Base-by-base conservation (phyloP, 164 flowering plant genomes). In the Aristolochia contorta region DNA sequence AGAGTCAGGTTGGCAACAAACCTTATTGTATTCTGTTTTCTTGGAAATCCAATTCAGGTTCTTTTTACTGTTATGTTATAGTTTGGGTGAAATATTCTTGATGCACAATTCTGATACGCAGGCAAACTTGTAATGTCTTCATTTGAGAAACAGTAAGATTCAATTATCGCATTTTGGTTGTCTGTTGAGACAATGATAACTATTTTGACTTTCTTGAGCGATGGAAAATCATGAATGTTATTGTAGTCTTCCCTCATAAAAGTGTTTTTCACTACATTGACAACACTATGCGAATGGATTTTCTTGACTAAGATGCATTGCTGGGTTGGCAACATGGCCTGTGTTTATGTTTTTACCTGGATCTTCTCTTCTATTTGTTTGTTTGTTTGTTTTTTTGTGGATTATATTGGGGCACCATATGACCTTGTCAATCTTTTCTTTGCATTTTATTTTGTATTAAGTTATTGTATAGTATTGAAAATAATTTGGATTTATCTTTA, bases 1-100 rank as follows among this genome's bases (percentile, higher is more conserved):
- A 78, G 97, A 81, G 95, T 94, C 77, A 91, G 97, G 97, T 91
- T 54, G 49, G 79, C 74, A 27, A 33, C 19, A 32, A 22, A 24
- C 16, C 46, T 32, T 2, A 2, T 16, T 21, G 47, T 21, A 37
- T 20, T 58, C 33, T 16, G 1, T 47, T 47, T 58, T 60, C 49
- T 41, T 61, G 19, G 7, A 37, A 10, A 37, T 2, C 30, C 43
- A 37, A 37, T 37, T 4, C 9, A 37, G 12, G 33, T 37, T 14
- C 20, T 53, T 53, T 22, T 10, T 53, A 3, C 24, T 19, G 20
- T 10, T 53, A 23, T 18, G 56, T 23, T 53, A 15, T 53, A 23
- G 30, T 22, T 53, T 22, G 56, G 16, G 5, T 16, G 22, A 50
- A 9, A 37, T 37, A 6, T 37, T 37, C 43, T 10, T 37, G 12